Percentiles rank a stretch among this genome's conserved stretches.
phyloP scores from a whole-genome alignment of 2,329 filamentous ascomycete genomes.

The Aspergillus jensenii region DNA sequence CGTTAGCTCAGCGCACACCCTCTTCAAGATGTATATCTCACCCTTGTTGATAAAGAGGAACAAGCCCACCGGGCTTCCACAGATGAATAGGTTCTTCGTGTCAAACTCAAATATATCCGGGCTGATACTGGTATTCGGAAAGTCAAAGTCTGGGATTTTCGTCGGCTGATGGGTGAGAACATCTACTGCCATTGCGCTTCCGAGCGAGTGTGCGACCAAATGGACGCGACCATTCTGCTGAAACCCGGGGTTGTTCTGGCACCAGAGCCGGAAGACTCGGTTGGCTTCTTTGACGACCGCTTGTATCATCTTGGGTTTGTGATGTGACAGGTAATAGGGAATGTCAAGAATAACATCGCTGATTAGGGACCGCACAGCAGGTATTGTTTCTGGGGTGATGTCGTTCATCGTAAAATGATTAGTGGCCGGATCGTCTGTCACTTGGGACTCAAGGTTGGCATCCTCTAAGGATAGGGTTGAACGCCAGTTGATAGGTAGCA shows the following conservation, averaged over 20 bases:
- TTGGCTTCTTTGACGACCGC: constrained; percentile 90
- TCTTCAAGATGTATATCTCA: constrained; percentile 12
- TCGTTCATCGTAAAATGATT: constrained; percentile 74
- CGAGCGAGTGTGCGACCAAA: constrained; percentile 87
- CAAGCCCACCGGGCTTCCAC: constrained; percentile 87
- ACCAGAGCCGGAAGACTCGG: constrained; percentile 93
- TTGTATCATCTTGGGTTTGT: constrained; percentile 91
- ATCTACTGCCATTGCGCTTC: constrained; percentile 91
- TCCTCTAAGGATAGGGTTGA: constrained; percentile 86
- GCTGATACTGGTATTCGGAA: constrained; percentile 41
- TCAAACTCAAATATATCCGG: constrained; percentile 80
- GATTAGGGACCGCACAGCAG: constrained; percentile 88
- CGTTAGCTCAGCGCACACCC: constrained; percentile 11
- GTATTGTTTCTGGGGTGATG: constrained; percentile 87
- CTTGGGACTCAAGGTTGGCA: constrained; percentile 59
- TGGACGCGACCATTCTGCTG: constrained; percentile 79
- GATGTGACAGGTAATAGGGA: constrained; percentile 94
- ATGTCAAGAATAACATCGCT: constrained; percentile 98
- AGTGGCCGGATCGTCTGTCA: constrained; percentile 53
- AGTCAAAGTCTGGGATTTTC: constrained; percentile 52
- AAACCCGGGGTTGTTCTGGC: constrained; percentile 87
- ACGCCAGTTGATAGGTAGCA: constrained; percentile 92
- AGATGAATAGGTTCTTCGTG: constrained; percentile 83
- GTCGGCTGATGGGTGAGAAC: constrained; percentile 89
- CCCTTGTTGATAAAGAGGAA: constrained; percentile 80